A percentile compares a stretch with the other conserved stretches of the same genome.
Conservation (phyloP, 169 alveolate species). For the Plasmodium cynomolgi region DNA sequence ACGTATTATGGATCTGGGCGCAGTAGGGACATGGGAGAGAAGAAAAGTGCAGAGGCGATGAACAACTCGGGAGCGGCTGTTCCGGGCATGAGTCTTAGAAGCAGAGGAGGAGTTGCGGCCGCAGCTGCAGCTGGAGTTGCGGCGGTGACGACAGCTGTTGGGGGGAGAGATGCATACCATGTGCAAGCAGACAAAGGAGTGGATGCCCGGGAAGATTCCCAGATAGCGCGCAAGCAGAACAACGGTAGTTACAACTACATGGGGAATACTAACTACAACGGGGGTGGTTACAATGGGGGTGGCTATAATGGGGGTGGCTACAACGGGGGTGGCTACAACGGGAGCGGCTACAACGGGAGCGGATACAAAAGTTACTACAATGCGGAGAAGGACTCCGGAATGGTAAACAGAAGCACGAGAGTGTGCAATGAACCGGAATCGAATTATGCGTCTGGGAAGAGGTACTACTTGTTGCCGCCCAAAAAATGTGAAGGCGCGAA, state of each 20-base stretch:
- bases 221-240: neutral
- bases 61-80: neutral
- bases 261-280: neutral
- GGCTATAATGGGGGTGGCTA: neutral
- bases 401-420: neutral
- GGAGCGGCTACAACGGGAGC: neutral
- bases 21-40: neutral
- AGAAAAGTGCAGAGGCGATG: neutral
- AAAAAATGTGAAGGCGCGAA: slow-evolving; percentile 19
- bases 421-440: slow-evolving; percentile 20
- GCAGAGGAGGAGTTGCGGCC: neutral
- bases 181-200: slow-evolving; percentile 4
- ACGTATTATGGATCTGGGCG: neutral
- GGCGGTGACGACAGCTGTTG: neutral
- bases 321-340: neutral
- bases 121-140: neutral
- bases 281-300: neutral
- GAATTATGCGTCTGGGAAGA: slow-evolving; percentile 17
- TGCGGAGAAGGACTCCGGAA: neutral
- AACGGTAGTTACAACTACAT: neutral
- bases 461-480: slow-evolving; percentile 12
- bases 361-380: neutral
- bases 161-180: neutral
- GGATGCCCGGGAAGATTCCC: neutral
- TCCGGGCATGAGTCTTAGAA: neutral